Percentiles rank a stretch among this genome's conserved stretches.
Evolutionary conservation across 2,329 filamentous ascomycete genomes (phyloP).

Genomic region (Fusarium beomiforme): DNA sequence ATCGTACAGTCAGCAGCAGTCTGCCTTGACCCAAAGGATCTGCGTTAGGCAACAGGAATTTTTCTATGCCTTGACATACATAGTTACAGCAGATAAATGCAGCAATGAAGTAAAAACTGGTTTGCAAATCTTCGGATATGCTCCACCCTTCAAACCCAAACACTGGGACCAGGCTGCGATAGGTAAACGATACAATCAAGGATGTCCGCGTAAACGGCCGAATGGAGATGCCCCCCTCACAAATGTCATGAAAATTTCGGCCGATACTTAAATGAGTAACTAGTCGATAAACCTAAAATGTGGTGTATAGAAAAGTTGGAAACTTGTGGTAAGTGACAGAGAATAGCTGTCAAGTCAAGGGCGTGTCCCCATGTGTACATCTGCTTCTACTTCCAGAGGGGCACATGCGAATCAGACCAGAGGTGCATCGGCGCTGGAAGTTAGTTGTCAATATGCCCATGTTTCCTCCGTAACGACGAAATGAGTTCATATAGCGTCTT

Average conservation of each 20-base stretch:
- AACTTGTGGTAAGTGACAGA: slow-evolving; percentile 1
- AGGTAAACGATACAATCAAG: not conserved
- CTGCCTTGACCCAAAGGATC: not conserved
- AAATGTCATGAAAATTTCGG: not conserved
- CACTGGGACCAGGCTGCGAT: not conserved
- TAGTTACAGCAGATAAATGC: not conserved
- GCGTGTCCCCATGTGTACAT: slow-evolving; percentile 26
- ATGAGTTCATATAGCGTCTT: slow-evolving; percentile 20
- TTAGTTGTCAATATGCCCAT: slow-evolving; percentile 21
- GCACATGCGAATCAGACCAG: slow-evolving; percentile 31
- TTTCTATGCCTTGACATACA: not conserved
- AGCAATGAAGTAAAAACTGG: not conserved
- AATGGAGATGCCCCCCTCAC: slow-evolving; percentile 2
- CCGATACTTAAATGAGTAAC: not conserved
- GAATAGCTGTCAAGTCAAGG: slow-evolving; percentile 4
- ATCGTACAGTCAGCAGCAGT: slow-evolving; percentile 18
- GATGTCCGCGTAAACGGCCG: slow-evolving; percentile 9
- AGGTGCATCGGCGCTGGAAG: slow-evolving; percentile 24
- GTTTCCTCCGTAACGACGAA: slow-evolving; percentile 4
- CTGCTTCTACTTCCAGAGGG: slow-evolving; percentile 20
- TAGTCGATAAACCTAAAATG: not conserved
- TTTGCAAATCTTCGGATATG: not conserved
- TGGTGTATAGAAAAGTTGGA: slow-evolving; percentile 19
- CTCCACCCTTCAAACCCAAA: not conserved
- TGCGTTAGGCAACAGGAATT: slow-evolving; percentile 1